Conservation (phyloP, 768 basidiomycete genomes). For the Termitomyces sp. region DNA sequence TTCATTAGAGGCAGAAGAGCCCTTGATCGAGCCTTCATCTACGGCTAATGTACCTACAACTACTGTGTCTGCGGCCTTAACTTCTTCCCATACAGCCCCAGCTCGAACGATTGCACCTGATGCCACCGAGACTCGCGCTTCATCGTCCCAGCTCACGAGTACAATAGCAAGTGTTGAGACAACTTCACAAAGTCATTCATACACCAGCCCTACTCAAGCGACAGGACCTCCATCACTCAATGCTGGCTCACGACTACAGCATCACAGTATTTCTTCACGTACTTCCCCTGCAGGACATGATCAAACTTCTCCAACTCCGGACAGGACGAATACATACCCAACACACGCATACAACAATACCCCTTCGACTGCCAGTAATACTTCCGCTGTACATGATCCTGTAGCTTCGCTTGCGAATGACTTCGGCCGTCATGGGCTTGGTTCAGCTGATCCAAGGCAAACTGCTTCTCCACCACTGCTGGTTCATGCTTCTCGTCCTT, state of each 20-base stretch:
- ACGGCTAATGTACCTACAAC: conserved; percentile 10
- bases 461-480: conserved; percentile 29
- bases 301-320: neutral
- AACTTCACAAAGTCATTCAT: conserved; percentile 1
- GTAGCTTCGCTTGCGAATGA: conserved; percentile 34
- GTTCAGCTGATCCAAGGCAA: conserved; percentile 17
- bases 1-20: conserved; percentile 48
- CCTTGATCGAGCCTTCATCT: neutral
- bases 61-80: conserved; percentile 8
- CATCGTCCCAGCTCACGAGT: conserved; percentile 4
- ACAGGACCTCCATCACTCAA: conserved; percentile 18
- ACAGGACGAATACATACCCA: conserved; percentile 6
- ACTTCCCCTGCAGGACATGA: neutral
- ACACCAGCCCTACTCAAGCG: conserved; percentile 8
- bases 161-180: conserved; percentile 6
- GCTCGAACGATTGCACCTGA: conserved; percentile 3
- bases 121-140: neutral
- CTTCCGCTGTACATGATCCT: conserved; percentile 21
- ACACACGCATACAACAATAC: conserved; percentile 1
- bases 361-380: neutral
- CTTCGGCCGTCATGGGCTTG: conserved; percentile 37
- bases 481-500: conserved; percentile 32
- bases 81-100: conserved; percentile 1
- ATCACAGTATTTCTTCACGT: conserved; percentile 3
- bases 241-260: conserved; percentile 17